These are phyloP conservation scores for Rosa lucieae DNA, from an alignment of 306 rosid genomes.

Conservation along the genomic window DNA sequence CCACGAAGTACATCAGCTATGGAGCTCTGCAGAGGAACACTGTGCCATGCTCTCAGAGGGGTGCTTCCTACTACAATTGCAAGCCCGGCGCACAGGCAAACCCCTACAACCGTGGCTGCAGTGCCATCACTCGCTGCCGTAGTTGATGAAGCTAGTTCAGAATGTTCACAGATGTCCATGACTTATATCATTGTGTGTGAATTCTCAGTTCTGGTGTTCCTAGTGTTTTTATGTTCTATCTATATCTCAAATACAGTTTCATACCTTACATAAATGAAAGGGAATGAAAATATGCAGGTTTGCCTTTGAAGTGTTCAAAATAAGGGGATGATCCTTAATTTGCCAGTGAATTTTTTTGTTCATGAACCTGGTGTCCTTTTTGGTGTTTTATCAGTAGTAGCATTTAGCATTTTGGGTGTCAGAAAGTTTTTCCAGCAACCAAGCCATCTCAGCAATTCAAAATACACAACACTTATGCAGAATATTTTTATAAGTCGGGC, in stretches of 20 bases:
- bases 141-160: conserved; percentile 20
- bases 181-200: background rate
- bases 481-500: background rate
- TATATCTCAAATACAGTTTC: background rate
- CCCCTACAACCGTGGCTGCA: conserved; percentile 81
- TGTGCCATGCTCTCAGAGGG: conserved; percentile 72
- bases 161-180: conserved; percentile 1
- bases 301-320: background rate
- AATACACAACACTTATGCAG: background rate
- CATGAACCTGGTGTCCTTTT: background rate
- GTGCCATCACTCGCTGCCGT: conserved; percentile 74
- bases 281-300: background rate
- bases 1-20: conserved; percentile 71
- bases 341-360: background rate
- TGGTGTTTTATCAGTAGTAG: background rate
- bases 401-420: background rate
- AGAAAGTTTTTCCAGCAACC: background rate
- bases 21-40: conserved; percentile 65
- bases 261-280: background rate
- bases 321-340: background rate
- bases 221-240: background rate
- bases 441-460: background rate
- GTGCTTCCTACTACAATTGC: conserved; percentile 89
- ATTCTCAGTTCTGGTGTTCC: background rate
- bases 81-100: conserved; percentile 60